A percentile compares a stretch with the other conserved stretches of the same genome.
phyloP scores from a whole-genome alignment of 2,329 filamentous ascomycete species.

The Talaromyces verruculosus region DNA sequence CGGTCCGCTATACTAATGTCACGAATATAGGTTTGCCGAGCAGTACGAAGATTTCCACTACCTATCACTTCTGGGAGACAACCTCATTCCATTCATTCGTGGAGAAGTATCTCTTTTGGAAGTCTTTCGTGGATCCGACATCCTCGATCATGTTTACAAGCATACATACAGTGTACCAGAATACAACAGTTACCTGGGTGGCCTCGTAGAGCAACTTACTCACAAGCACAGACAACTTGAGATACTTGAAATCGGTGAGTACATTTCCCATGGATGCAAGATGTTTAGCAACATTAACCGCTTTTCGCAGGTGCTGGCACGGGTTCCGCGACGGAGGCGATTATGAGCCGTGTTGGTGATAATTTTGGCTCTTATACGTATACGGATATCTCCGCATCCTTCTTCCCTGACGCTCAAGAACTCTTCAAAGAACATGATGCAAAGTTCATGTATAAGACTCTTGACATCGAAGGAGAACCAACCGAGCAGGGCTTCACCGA shows the following conservation, averaged over 20 bases:
- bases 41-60: conserved; percentile 9
- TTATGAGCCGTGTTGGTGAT: conserved; percentile 34
- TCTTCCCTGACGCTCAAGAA: conserved; percentile 24
- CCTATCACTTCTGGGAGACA: neutral
- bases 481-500: conserved; percentile 32
- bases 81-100: neutral
- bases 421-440: conserved; percentile 6
- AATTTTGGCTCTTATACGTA: conserved; percentile 23
- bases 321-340: conserved; percentile 40
- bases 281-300: neutral
- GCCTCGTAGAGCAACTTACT: conserved; percentile 38
- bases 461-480: conserved; percentile 33
- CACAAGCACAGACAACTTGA: conserved; percentile 45
- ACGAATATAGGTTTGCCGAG: neutral
- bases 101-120: conserved; percentile 10
- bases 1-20: neutral
- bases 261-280: neutral
- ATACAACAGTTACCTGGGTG: conserved; percentile 19
- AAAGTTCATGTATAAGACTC: conserved; percentile 28
- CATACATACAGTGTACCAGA: conserved; percentile 26
- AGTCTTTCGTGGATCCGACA: conserved; percentile 26
- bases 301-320: conserved; percentile 39
- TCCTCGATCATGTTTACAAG: conserved; percentile 40
- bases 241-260: conserved; percentile 44
- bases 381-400: conserved; percentile 28